Base-by-base conservation (phyloP, 139 green algal genomes). In the Ulvella scutata region DNA sequence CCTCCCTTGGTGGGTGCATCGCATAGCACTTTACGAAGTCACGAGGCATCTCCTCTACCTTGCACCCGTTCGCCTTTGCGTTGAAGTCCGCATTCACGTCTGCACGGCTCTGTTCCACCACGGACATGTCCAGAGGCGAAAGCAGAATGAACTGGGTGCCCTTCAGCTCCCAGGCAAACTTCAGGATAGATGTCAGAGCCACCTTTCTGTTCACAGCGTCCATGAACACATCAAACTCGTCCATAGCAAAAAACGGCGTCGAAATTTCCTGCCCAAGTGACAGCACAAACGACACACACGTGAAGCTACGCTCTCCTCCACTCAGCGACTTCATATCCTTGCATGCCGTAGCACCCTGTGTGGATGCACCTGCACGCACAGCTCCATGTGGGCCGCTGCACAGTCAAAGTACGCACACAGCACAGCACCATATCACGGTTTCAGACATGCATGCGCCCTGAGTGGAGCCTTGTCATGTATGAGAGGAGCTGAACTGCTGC, bases 211-310 rank as follows among this genome's bases (percentile, higher is more conserved):
- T 87, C 31, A 89, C 78, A 43, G 80, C 74, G 76, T 93, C 90
- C 90, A 96, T 94, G 85, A 90, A 94, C 35, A 82, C 76, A 77
- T 96, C 92, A 59, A 93, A 95, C 80, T 97, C 92, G 79, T 97
- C 91, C 78, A 94, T 85, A 38, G 87, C 89, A 6, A 88, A 80
- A 75, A 96, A 93, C 20, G 92, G 92, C 39, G 81, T 84, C 72
- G 96, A 87, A 0, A 82, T 88, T 35, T 75, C 77, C 7, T 87
- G 73, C 1, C 93, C 93, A 26, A 98, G 78, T 1, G 93, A 86
- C 43, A 98, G 84, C 38, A 91, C 85, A 78, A 97, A 92, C 21
- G 88, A 80, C 9, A 98, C 86, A 0, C 92, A 97, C 20, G 89
- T 90, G 82, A 88, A 96, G 43, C 85, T 93, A 35, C 88, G 85